Conservation (phyloP, 164 flowering plant species). For the Akebia trifoliata region DNA sequence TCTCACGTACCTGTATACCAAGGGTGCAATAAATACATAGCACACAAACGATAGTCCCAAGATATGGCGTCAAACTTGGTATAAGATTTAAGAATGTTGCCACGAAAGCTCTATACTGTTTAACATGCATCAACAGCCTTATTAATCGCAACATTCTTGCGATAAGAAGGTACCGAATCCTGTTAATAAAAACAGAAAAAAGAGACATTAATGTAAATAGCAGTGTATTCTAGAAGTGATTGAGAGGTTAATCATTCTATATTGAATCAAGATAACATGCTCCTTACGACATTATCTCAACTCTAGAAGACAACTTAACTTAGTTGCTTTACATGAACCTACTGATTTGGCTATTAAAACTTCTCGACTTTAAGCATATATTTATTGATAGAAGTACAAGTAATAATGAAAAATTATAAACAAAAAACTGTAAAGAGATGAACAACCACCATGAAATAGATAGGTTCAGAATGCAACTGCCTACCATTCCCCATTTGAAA, state of each 20-base stretch:
- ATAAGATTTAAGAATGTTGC: slow-evolving; percentile 85
- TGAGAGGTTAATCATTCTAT: neutral
- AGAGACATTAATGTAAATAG: neutral
- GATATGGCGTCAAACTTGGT: slow-evolving; percentile 94
- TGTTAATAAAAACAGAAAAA: slow-evolving; percentile 28
- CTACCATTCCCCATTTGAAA: slow-evolving; percentile 97
- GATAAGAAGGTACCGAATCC: slow-evolving; percentile 96
- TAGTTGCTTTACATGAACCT: neutral
- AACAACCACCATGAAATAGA: neutral
- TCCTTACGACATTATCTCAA: neutral
- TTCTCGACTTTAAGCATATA: neutral
- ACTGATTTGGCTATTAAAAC: neutral
- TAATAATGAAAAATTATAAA: neutral
- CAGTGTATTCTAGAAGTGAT: neutral
- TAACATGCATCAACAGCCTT: slow-evolving; percentile 79
- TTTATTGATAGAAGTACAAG: neutral
- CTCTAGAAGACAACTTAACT: neutral
- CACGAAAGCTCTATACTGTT: slow-evolving; percentile 75
- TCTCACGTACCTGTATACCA: slow-evolving; percentile 73
- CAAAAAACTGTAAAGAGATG: neutral
- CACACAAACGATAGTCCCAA: slow-evolving; percentile 84
- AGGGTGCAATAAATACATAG: slow-evolving; percentile 84
- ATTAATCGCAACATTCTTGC: slow-evolving; percentile 90
- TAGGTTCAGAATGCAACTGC: neutral
- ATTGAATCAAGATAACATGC: slow-evolving; percentile 1